Evolutionary conservation across 2,329 filamentous ascomycete genomes (phyloP), one percentile per base, ranked within the genome.

Genomic region (Myriosclerotinia duriaeana): DNA sequence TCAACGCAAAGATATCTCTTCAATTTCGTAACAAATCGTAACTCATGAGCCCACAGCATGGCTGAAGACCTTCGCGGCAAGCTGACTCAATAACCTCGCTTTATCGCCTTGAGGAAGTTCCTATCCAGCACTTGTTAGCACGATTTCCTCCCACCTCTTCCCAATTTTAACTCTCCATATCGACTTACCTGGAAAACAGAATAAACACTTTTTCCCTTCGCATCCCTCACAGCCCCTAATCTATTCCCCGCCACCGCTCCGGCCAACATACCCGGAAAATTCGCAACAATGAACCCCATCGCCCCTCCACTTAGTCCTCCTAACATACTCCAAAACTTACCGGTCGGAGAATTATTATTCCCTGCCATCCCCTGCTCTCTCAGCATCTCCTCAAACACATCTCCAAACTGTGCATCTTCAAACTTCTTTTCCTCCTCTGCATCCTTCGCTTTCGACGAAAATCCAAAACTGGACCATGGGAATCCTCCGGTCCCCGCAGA

Each of bases 201-300:
- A 78, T 96, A 98, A 7, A 99, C 95, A 76, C 92, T 96, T 87
- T 97, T 98, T 30, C 93, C 93, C 79, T 88, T 93, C 42, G 90
- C 87, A 79, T 99, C 95, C 66, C 95, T 84, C 26, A 99, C 86
- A 8, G 92, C 91, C 0, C 95, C 95, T n/a, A 98, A 79, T 62
- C 93, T 81, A 79, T 97, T 98, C 14, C 95, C 95, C 0, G 93
- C 94, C 2, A 97, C 93, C 2, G 92, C 92, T 3, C 95, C 95
- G 0, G 94, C 94, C 48, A 98, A 78, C 74, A 94, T 84, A 0
- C 95, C 95, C 0, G 94, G 91, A 59, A 97, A 87, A 76, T 98
- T 98, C 38, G 89, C 95, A 36, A 98, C 85, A 72, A 99, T 99
- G 78, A 98, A 98, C 0, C 95, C 95, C 77, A 99, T 85, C 3